Base-by-base conservation (phyloP, 371 early-diverging fungal genomes). In the Rhizopus arrhizus region DNA sequence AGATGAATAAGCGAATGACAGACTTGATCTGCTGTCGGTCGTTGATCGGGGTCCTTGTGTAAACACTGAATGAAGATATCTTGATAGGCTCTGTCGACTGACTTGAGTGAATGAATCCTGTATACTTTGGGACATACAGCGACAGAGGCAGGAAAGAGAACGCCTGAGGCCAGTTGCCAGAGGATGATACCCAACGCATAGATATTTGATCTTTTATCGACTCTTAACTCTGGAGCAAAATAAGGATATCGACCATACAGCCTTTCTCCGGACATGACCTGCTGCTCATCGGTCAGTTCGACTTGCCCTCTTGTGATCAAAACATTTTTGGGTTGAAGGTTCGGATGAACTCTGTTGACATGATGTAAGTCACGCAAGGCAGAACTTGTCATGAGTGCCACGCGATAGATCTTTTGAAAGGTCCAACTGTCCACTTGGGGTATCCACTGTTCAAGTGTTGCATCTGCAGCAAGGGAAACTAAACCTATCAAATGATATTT, bases 151-250 rank as follows among this genome's bases (percentile, higher is more conserved):
- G 80, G 80, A 36, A 79, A 79, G 29, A 76, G 69, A 38, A 79
- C 64, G 9, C 80, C 76, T 3, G 76, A 70, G 12, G 67, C 68
- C 5, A 79, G 59, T 54, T 79, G 80, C 80, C 80, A 79, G 0
- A 79, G 55, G 3, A 79, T 74, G 35, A 79, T 70, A 13, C 80
- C 80, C 11, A 79, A 56, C 0, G 74, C 65, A 46, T 72, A 79
- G 5, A 79, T 64, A 12, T 76, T 75, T 0, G 73, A 66, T 31
- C 59, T 59, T 22, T 58, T 32, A 6, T 52, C 50, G 12, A 41
- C 22, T 15, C 36, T 29, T 16, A 63, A 40, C 50, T 79, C 80
- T 22, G 80, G 80, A 29, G 80, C 70, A 29, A 79, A 56, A 33
- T 79, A 79, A 5, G 80, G 80, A 54, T 70, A 74, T 34, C 80